Percentiles rank a stretch among this genome's conserved stretches.
Evolutionary conservation across 2,329 filamentous ascomycete species (phyloP).

Genomic region (Pyrenophora graminea): DNA sequence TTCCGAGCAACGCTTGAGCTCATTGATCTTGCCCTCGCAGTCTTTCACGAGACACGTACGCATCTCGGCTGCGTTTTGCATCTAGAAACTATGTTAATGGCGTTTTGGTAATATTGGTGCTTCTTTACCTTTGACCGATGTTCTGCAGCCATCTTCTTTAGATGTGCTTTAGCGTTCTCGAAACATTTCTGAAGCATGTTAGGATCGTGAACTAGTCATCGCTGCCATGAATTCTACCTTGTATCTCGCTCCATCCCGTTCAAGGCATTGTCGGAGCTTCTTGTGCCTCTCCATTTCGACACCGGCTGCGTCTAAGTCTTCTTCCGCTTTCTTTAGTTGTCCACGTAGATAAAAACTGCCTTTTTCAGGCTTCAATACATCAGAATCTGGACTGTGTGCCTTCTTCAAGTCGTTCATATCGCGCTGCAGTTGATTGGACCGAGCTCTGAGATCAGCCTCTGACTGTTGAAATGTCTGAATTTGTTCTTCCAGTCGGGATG

Average conservation of each 20-base stretch:
- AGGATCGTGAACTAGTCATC: background rate
- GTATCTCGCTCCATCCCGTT: conserved; percentile 2
- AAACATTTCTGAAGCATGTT: conserved; percentile 1
- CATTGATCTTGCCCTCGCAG: conserved; percentile 7
- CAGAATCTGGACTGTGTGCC: background rate
- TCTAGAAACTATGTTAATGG: conserved; percentile 4
- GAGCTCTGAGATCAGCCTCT: conserved; percentile 17
- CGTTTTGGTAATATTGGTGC: background rate
- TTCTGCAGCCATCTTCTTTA: background rate
- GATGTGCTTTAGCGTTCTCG: background rate
- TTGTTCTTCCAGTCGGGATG: conserved; percentile 16
- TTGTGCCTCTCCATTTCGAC: conserved; percentile 7
- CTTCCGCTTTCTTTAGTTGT: conserved; percentile 14
- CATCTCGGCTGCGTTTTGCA: background rate
- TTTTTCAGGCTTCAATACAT: conserved; percentile 10
- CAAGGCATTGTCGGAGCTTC: conserved; percentile 7
- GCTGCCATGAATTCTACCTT: conserved; percentile 4
- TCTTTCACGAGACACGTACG: conserved; percentile 11
- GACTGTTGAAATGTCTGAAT: conserved; percentile 7
- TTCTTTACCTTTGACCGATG: conserved; percentile 8
- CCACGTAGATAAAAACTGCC: conserved; percentile 14
- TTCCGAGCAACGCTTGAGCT: conserved; percentile 18
- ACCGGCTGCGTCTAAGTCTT: conserved; percentile 15
- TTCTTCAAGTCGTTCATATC: conserved; percentile 19
- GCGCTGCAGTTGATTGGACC: conserved; percentile 17